phyloP scores from a whole-genome alignment of 2,329 filamentous ascomycete genomes.

The Trichoderma sp. region DNA sequence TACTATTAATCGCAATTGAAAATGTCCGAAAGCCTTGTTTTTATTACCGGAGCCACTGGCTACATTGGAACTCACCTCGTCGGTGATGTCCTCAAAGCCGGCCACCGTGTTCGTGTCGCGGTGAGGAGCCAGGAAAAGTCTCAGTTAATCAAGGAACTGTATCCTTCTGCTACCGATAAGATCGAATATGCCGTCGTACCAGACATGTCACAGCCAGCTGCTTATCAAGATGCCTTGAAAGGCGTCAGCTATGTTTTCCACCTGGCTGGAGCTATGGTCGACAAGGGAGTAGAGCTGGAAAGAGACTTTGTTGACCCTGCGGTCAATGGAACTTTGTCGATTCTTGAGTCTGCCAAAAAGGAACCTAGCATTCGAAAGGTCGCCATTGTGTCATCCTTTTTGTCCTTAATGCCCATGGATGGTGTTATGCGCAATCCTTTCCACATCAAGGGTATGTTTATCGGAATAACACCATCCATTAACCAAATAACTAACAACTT shows the following conservation, averaged over 20 bases:
- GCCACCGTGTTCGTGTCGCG: constrained; percentile 20
- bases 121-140: constrained; percentile 19
- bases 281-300: constrained; percentile 18
- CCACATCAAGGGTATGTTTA: constrained; percentile 13
- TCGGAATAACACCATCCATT: rapidly evolving
- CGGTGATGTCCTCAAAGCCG: constrained; percentile 13
- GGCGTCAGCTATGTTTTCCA: constrained; percentile 37
- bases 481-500: neutral
- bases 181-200: constrained; percentile 12
- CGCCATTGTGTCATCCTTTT: constrained; percentile 20
- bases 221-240: constrained; percentile 36
- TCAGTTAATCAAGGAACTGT: constrained; percentile 7
- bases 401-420: constrained; percentile 19
- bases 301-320: constrained; percentile 21
- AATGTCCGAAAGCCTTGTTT: constrained; percentile 11
- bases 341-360: constrained; percentile 19
- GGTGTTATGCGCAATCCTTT: neutral
- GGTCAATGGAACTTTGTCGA: constrained; percentile 18
- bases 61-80: constrained; percentile 21
- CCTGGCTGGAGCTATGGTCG: constrained; percentile 24
- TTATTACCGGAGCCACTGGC: constrained; percentile 23
- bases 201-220: constrained; percentile 31
- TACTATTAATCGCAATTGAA: neutral
- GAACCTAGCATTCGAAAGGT: constrained; percentile 17
- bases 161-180: constrained; percentile 10